Conservation (phyloP, 441 rosid genomes). For the Syzygium syzygioides region DNA sequence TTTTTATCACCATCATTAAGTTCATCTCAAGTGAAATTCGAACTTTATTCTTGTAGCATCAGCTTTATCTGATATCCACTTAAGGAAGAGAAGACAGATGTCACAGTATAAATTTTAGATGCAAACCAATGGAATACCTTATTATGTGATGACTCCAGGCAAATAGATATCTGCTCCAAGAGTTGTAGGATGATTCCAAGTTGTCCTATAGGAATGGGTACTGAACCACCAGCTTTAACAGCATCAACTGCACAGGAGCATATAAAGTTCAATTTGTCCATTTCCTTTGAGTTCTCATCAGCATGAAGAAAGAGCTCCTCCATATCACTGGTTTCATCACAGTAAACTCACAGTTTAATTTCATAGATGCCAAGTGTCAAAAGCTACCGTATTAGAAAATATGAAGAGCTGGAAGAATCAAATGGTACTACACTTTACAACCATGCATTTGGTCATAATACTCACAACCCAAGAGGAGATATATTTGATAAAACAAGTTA, state of each 20-base stretch:
- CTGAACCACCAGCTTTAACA: slow-evolving; percentile 74
- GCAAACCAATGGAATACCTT: slow-evolving; percentile 27
- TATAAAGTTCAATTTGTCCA: slow-evolving; percentile 63
- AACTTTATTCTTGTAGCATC: not conserved
- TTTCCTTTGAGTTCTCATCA: slow-evolving; percentile 51
- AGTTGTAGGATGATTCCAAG: slow-evolving; percentile 61
- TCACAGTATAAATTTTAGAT: not conserved
- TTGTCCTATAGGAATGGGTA: slow-evolving; percentile 47
- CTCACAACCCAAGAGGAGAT: not conserved
- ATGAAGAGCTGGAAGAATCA: not conserved
- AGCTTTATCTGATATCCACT: not conserved
- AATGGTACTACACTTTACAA: not conserved
- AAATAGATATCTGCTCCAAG: slow-evolving; percentile 53
- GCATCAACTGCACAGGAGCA: slow-evolving; percentile 54
- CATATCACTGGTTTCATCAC: not conserved
- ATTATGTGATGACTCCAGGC: slow-evolving; percentile 41
- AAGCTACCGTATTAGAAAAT: not conserved
- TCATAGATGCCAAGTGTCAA: not conserved
- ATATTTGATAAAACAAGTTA: slow-evolving; percentile 3
- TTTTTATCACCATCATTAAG: not conserved
- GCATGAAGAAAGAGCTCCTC: slow-evolving; percentile 28
- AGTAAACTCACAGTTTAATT: not conserved
- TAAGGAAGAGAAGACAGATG: not conserved
- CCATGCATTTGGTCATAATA: not conserved
- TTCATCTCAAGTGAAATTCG: not conserved